Base-by-base conservation (phyloP, 345 rosid genomes). In the Durio zibethinus region DNA sequence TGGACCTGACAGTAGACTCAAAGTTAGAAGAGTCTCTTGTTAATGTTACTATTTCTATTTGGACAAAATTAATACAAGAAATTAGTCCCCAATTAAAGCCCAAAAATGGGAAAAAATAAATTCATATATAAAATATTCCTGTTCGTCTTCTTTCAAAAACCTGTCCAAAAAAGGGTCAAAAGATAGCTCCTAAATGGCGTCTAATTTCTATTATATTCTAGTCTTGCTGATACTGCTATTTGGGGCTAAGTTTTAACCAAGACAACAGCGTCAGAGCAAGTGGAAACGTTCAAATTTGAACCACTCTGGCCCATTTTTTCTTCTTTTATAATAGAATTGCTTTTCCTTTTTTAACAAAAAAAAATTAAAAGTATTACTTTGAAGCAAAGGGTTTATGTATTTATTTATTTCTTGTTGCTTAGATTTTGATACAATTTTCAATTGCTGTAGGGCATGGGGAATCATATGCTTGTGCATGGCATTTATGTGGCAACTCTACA, bases 371-470 rank as follows among this genome's bases (percentile, higher is more conserved):
- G 14, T 18, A 40, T 10, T 1, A 25, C 36, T 45, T 69, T 23
- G 35, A 53, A 35, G 45, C 75, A 33, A 72, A 31, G 31, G 23
- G 16, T 59, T 60, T 60, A 18, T 53, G 0, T 3, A 45, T 47
- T 43, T 43, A 20, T 20, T 53, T 31, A 9, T 10, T n/a, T 53
- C 5, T 14, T 42, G 14, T 40, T 40, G 40, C 40, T 45, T 27
- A 18, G 29, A 5, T 62, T 61, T 75, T 35, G 5, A 25, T 21
- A 40, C 50, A 45, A 20, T 31, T 31, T 47, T 48, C 45, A 52
- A 50, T 61, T 54, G 25, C 38, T 73, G 20, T 85, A 89, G 90
- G 93, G 52, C 52, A n/a, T 84, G 88, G 89, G 93, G 90, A 4
- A 79, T 59, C 15, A 57, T 80, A 72, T 76, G 83, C 48, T 56